A percentile compares a stretch with the other conserved stretches of the same genome.
phyloP scores from a whole-genome alignment of 2,329 filamentous ascomycete species.

The Penicillium brasilianum region DNA sequence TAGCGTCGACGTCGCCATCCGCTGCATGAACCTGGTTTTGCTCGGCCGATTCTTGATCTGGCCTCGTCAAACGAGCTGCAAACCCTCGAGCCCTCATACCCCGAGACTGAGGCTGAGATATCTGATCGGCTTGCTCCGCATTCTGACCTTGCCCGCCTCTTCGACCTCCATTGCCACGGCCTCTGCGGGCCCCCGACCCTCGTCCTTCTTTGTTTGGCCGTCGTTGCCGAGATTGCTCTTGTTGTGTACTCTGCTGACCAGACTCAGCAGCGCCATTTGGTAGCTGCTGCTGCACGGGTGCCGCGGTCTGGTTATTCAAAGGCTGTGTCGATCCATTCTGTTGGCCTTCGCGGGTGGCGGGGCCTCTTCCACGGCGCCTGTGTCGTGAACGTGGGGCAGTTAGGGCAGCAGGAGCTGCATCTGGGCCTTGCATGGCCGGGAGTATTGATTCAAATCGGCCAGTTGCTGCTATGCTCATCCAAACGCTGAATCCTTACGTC shows the following conservation, averaged over 20 bases:
- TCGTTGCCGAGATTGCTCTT: slow-evolving; percentile 23
- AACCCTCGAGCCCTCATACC: slow-evolving; percentile 44
- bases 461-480: slow-evolving; percentile 15
- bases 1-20: slow-evolving; percentile 22
- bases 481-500: not conserved
- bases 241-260: slow-evolving; percentile 16
- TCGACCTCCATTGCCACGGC: slow-evolving; percentile 26
- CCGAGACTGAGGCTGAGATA: slow-evolving; percentile 21
- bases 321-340: slow-evolving; percentile 25
- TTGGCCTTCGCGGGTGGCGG: slow-evolving; percentile 31
- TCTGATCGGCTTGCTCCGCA: slow-evolving; percentile 23
- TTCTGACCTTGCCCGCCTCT: slow-evolving; percentile 25
- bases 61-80: slow-evolving; percentile 49
- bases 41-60: slow-evolving; percentile 28
- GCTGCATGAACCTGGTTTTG: slow-evolving; percentile 11
- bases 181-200: slow-evolving; percentile 28
- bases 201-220: slow-evolving; percentile 35
- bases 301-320: slow-evolving; percentile 13
- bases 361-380: slow-evolving; percentile 37
- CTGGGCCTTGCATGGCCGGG: slow-evolving; percentile 19
- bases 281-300: slow-evolving; percentile 20
- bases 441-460: not conserved
- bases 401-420: slow-evolving; percentile 7
- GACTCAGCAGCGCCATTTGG: slow-evolving; percentile 3
- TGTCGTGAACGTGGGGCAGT: slow-evolving; percentile 20